These are phyloP conservation scores for Arxiozyma slooffiae DNA, from an alignment of 1,139 yeast species.

Conservation along the genomic window DNA sequence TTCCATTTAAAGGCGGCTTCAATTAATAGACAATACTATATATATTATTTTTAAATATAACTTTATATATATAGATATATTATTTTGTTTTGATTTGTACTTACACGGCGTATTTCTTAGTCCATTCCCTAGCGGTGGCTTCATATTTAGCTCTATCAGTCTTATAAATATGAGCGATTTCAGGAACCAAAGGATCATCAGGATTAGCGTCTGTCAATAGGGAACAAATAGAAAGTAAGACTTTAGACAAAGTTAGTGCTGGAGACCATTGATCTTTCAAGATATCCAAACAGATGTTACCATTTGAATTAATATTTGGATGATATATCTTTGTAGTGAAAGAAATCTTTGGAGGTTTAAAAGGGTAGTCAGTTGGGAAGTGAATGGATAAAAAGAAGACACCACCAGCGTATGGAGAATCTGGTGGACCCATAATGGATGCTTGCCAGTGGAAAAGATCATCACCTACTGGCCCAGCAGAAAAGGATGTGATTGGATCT, in stretches of 20 bases:
- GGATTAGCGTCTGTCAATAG: slow-evolving; percentile 95
- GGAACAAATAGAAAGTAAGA: slow-evolving; percentile 78
- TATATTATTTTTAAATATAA: no score
- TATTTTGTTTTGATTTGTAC: no score
- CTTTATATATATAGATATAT: no score
- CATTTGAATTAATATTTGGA: slow-evolving; percentile 83
- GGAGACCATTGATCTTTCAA: slow-evolving; percentile 61
- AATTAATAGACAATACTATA: no score
- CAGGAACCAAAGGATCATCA: slow-evolving; percentile 97
- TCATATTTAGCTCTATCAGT: slow-evolving; percentile 91
- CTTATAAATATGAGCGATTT: slow-evolving; percentile 93
- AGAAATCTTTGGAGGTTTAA: slow-evolving; percentile 87
- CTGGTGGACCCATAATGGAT: slow-evolving; percentile 91
- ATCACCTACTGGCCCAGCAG: slow-evolving; percentile 98
- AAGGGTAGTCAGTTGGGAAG: slow-evolving; percentile 92
- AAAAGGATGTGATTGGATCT: slow-evolving; percentile 98
- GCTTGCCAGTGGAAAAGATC: slow-evolving; percentile 96
- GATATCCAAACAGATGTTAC: slow-evolving; percentile 44
- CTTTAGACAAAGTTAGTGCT: slow-evolving; percentile 73
- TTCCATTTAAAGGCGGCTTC: no score
- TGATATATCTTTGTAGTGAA: slow-evolving; percentile 86
- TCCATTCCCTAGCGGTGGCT: slow-evolving; percentile 98
- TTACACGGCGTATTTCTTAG: slow-evolving; percentile 92
- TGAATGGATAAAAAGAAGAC: slow-evolving; percentile 84
- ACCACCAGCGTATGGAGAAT: slow-evolving; percentile 89